Evolutionary conservation across 208 protist genomes (phyloP).

Genomic region (Leishmania tarentolae): DNA sequence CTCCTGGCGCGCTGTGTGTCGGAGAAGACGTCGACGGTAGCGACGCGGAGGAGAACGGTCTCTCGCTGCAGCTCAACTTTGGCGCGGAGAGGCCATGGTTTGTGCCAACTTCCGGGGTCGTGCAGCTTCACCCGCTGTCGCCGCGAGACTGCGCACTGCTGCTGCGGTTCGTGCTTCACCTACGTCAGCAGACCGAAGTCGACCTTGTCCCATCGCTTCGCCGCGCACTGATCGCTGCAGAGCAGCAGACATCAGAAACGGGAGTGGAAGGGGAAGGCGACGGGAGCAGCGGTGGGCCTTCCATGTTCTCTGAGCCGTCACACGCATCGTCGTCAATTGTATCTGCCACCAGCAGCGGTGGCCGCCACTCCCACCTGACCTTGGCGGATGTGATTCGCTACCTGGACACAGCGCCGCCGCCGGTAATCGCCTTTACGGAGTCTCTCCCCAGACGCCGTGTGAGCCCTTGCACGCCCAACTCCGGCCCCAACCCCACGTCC

Average conservation of each 20-base stretch:
- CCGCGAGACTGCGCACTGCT: constrained; percentile 50
- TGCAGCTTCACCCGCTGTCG: constrained; percentile 50
- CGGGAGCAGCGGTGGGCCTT: background rate
- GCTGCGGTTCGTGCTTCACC: constrained; percentile 60
- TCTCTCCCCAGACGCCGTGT: constrained; percentile 14
- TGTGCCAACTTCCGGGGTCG: constrained; percentile 48
- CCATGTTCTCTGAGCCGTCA: background rate
- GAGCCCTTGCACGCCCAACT: background rate
- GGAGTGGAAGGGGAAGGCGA: background rate
- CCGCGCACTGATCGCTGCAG: constrained; percentile 22
- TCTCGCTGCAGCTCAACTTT: constrained; percentile 11
- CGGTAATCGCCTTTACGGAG: constrained; percentile 75
- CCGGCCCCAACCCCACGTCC: background rate
- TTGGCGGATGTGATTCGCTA: constrained; percentile 63
- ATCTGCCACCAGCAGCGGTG: background rate
- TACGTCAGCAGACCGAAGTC: constrained; percentile 53
- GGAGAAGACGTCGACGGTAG: background rate
- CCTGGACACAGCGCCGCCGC: constrained; percentile 68
- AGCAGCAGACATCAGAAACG: background rate
- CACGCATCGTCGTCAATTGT: background rate
- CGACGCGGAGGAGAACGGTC: constrained; percentile 18
- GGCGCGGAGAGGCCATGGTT: constrained; percentile 52
- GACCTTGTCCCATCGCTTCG: constrained; percentile 43
- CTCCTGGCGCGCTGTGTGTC: background rate
- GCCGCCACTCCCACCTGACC: constrained; percentile 23